Evolutionary conservation across 2,329 filamentous ascomycete species (phyloP).

Genomic region (Ophiobolus disseminans): DNA sequence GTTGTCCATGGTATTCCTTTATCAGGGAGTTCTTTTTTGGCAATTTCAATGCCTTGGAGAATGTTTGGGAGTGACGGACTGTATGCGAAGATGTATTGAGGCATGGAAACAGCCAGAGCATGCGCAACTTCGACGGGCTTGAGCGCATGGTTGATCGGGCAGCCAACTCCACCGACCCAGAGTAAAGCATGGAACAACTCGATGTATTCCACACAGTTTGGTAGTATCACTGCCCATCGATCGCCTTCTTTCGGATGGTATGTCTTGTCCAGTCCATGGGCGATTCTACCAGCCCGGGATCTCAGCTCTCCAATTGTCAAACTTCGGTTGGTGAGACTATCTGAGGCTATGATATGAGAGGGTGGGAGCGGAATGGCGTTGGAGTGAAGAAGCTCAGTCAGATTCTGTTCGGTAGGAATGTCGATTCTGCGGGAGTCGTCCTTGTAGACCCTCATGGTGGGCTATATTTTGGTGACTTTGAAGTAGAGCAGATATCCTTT

Average conservation of each 20-base stretch:
- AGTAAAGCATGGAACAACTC: slow-evolving; percentile 54
- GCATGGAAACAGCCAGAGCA: neutral
- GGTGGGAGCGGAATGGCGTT: slow-evolving; percentile 47
- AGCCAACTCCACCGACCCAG: slow-evolving; percentile 34
- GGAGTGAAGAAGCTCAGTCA: slow-evolving; percentile 55
- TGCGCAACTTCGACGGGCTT: slow-evolving; percentile 31
- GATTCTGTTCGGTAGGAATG: slow-evolving; percentile 52
- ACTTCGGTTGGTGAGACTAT: slow-evolving; percentile 56
- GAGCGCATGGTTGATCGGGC: slow-evolving; percentile 34
- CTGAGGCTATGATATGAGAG: slow-evolving; percentile 54
- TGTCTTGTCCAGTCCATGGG: slow-evolving; percentile 47
- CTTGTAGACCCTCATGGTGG: slow-evolving; percentile 24
- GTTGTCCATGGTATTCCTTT: neutral
- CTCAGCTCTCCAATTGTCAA: slow-evolving; percentile 55
- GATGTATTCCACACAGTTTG: slow-evolving; percentile 56
- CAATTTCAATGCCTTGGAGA: neutral
- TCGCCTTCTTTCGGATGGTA: slow-evolving; percentile 46
- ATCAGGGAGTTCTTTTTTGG: neutral
- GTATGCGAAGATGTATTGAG: neutral
- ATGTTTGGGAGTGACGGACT: neutral
- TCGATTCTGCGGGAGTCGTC: slow-evolving; percentile 8
- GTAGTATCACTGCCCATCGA: slow-evolving; percentile 49
- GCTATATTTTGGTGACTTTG: neutral
- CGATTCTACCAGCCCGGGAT: slow-evolving; percentile 51
- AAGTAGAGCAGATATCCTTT: neutral